Evolutionary conservation across 2,329 filamentous ascomycete species (phyloP), one percentile per base, ranked within the genome.

Genomic region (Sporothrix euskadiensis): DNA sequence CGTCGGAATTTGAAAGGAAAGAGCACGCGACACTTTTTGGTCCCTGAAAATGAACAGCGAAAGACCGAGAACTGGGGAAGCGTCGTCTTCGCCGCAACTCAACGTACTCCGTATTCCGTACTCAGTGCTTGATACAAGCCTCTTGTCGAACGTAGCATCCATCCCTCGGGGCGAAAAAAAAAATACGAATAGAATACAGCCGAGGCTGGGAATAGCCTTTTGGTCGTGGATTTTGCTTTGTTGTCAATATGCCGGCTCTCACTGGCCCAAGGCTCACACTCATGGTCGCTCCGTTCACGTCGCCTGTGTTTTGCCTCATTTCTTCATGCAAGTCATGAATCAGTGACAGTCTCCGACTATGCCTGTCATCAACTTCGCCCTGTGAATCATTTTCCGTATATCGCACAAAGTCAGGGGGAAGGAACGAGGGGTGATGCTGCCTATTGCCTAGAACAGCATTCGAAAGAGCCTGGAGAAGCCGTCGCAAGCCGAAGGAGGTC

Each of bases 401-500:
- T 39, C 57, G 2, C 57, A 61, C 52, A 39, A 54, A 39, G 57
- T 16, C 57, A 41, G 16, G 41, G 41, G 63, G 26, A 52, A 52
- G 65, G 44, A 35, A 9, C 8, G 47, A 68, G 44, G 44, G n/a
- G 44, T 4, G 44, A 14, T 63, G 41, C 63, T 68, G 63, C 22
- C 44, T 30, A 19, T 26, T 65, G 61, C 41, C 35, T 44, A 19
- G 39, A 65, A 16, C 39, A 30, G 7, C 57, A 6, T 61, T 35
- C 32, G 41, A 39, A 26, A 69, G 22, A 32, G 49, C 49, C 49
- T 44, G 35, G 26, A 35, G 57, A 65, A 71, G 57, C 70, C 70
- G 70, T 44, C n/a, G 70, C 70, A 71, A 71, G 41, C 70, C 70
- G 70, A 71, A 63, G 70, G 19, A 49, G 69, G 52, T 47, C 19